These are phyloP conservation scores for Trametes hirsuta DNA, from an alignment of 1,284 basidiomycete genomes.

Conservation along the genomic window DNA sequence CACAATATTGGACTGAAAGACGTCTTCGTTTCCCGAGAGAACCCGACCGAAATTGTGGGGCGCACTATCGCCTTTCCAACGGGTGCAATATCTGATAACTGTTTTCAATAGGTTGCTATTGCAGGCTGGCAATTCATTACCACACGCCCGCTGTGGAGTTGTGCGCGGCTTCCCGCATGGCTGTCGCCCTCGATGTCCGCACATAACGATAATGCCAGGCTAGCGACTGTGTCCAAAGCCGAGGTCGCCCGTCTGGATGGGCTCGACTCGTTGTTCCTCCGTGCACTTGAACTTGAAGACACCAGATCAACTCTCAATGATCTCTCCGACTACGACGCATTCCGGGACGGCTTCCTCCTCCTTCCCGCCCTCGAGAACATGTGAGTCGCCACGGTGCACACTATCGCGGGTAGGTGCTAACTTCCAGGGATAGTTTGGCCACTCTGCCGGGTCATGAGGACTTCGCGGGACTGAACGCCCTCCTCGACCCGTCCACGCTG, in stretches of 20 bases:
- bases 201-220: slow-evolving; percentile 21
- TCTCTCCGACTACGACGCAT: slow-evolving; percentile 39
- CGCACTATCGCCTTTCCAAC: background rate
- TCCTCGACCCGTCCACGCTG: slow-evolving; percentile 37
- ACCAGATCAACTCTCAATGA: slow-evolving; percentile 37
- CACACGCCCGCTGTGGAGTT: slow-evolving; percentile 38
- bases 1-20: slow-evolving; percentile 36
- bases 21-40: slow-evolving; percentile 32
- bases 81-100: background rate
- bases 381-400: slow-evolving; percentile 22
- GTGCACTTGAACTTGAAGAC: slow-evolving; percentile 32
- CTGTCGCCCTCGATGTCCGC: slow-evolving; percentile 32
- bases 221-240: slow-evolving; percentile 31
- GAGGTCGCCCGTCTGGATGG: slow-evolving; percentile 30
- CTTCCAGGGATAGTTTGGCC: slow-evolving; percentile 26
- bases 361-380: slow-evolving; percentile 40
- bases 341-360: slow-evolving; percentile 39
- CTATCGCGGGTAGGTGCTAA: slow-evolving; percentile 6
- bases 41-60: slow-evolving; percentile 36
- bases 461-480: slow-evolving; percentile 32
- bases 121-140: slow-evolving; percentile 35
- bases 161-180: slow-evolving; percentile 38
- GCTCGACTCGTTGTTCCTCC: slow-evolving; percentile 30
- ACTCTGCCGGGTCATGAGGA: slow-evolving; percentile 40
- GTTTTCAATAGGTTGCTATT: slow-evolving; percentile 22